Conservation (phyloP, 108 stramenopile genomes). For the Cylindrotheca fusiformis region DNA sequence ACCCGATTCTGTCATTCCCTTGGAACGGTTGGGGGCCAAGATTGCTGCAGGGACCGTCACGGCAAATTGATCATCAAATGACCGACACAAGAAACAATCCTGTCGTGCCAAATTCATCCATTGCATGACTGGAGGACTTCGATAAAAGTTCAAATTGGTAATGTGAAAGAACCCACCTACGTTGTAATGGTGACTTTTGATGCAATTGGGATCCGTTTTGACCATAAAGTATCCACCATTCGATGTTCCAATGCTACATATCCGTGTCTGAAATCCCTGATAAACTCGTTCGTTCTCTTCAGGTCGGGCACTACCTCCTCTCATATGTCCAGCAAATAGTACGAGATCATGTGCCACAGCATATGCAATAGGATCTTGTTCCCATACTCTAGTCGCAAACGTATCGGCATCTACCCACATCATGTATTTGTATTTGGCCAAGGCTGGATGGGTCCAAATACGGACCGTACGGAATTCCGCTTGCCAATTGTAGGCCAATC, state of each 20-base stretch:
- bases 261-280: background rate
- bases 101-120: conserved; percentile 26
- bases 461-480: conserved; percentile 49
- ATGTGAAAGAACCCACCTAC: conserved; percentile 52
- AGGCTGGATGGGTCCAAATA: conserved; percentile 42
- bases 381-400: conserved; percentile 25
- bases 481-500: conserved; percentile 17
- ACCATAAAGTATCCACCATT: no score
- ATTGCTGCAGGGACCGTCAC: conserved; percentile 20
- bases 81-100: no score
- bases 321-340: background rate
- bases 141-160: no score
- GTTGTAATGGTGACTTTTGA: no score
- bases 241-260: no score
- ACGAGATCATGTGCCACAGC: conserved; percentile 29
- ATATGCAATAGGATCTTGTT: conserved; percentile 40
- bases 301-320: background rate
- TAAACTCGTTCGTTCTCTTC: background rate
- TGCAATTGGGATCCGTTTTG: no score
- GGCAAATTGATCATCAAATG: conserved; percentile 26
- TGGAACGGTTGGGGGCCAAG: no score
- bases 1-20: conserved; percentile 18
- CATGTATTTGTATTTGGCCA: conserved; percentile 37
- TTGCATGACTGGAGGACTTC: conserved; percentile 26
- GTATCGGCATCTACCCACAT: conserved; percentile 19